A percentile compares a stretch with the other conserved stretches of the same genome.
phyloP scores from a whole-genome alignment of 2,329 filamentous ascomycete species.

The Curvularia eragrostidis region DNA sequence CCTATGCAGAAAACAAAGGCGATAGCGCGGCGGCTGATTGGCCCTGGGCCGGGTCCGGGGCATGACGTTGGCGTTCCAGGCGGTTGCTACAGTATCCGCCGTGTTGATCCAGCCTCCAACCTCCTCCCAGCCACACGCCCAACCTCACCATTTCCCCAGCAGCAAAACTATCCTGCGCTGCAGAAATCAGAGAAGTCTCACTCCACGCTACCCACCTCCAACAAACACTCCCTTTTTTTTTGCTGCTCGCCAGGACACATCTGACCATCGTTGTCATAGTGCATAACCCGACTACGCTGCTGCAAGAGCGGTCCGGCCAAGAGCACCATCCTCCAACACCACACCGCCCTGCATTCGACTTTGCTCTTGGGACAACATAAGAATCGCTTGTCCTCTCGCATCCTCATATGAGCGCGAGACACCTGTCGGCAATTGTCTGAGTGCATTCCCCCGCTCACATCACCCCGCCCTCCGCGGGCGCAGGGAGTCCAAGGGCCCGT shows the following conservation, averaged over 20 bases:
- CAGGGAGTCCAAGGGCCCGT: conserved; percentile 38
- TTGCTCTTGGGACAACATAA: conserved; percentile 30
- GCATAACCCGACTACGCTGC: conserved; percentile 37
- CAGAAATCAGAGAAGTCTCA: conserved; percentile 37
- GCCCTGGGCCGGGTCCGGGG: conserved; percentile 21
- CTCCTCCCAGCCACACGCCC: conserved; percentile 37
- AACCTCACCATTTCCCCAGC: conserved; percentile 44
- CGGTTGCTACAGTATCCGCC: conserved; percentile 29
- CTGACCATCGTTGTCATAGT: conserved; percentile 44
- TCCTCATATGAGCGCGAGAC: conserved; percentile 24
- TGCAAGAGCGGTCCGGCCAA: conserved; percentile 36
- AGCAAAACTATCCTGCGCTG: conserved; percentile 43
- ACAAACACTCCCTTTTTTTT: conserved; percentile 5
- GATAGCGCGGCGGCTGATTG: conserved; percentile 27
- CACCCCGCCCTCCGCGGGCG: conserved; percentile 53
- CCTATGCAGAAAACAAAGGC: conserved; percentile 13
- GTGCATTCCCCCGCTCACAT: conserved; percentile 42
- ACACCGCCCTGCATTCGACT: conserved; percentile 23
- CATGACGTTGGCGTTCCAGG: conserved; percentile 28
- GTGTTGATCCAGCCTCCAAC: conserved; percentile 26
- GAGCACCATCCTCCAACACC: conserved; percentile 21
- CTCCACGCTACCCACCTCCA: conserved; percentile 44
- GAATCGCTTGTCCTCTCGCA: conserved; percentile 29
- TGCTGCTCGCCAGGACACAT: conserved; percentile 33
- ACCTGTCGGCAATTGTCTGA: conserved; percentile 29